phyloP scores from a whole-genome alignment of 2,329 filamentous ascomycete genomes.

The Neopestalotiopsis sp. region DNA sequence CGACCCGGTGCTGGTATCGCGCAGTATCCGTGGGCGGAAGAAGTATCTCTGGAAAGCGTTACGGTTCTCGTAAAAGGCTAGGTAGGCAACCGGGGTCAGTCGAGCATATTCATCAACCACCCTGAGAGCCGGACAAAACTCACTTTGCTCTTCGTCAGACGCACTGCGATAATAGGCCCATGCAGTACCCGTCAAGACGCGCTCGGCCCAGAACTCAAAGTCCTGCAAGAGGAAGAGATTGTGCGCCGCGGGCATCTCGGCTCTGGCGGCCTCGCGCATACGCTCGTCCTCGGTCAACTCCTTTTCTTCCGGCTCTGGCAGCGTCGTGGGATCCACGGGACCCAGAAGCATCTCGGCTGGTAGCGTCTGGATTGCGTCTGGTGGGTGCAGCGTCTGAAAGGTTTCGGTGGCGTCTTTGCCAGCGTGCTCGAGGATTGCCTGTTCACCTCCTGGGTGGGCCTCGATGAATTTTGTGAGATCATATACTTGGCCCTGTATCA shows the following conservation, averaged over 20 bases:
- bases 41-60: conserved; percentile 6
- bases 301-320: conserved; percentile 7
- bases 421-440: conserved; percentile 6
- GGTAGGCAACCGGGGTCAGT: background rate
- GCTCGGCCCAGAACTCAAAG: conserved; percentile 11
- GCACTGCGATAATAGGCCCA: conserved; percentile 13
- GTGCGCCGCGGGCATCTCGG: conserved; percentile 10
- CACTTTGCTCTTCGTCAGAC: conserved; percentile 9
- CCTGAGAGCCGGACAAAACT: background rate
- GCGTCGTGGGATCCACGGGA: conserved; percentile 1
- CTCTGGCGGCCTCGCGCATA: background rate
- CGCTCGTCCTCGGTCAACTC: background rate
- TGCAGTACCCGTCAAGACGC: background rate
- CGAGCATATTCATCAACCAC: too few relatives aligned
- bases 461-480: conserved; percentile 4
- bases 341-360: background rate
- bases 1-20: background rate
- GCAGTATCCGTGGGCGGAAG: conserved; percentile 7
- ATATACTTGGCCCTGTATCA: conserved; percentile 1
- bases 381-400: background rate
- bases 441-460: conserved; percentile 4
- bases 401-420: conserved; percentile 7
- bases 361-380: background rate
- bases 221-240: conserved; percentile 1
- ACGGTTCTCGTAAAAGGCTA: conserved; percentile 8